Evolutionary conservation across 2,329 filamentous ascomycete genomes (phyloP).

Genomic region (Malbranchea zuffiana): DNA sequence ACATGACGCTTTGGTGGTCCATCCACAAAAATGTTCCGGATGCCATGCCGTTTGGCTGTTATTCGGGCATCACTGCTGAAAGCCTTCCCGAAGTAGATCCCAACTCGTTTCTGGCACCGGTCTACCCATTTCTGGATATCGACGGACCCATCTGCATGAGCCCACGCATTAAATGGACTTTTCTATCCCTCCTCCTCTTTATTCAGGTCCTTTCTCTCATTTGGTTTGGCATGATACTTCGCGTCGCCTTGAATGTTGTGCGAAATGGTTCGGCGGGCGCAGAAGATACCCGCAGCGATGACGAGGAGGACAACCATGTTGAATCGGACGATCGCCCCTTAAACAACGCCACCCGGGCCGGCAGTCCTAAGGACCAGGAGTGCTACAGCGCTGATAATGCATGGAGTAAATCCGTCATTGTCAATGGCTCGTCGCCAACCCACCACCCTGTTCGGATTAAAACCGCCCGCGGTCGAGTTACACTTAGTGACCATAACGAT

Average conservation of each 20-base stretch:
- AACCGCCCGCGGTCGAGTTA: conserved; percentile 29
- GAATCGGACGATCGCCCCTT: no score
- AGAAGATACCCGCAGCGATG: conserved; percentile 78
- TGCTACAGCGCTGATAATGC: conserved; percentile 20
- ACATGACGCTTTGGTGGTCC: conserved; percentile 70
- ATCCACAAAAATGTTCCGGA: conserved; percentile 56
- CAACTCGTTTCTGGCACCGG: conserved; percentile 48
- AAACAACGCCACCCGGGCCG: conserved; percentile 15
- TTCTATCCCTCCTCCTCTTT: conserved; percentile 63
- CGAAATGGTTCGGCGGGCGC: conserved; percentile 62
- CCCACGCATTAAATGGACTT: conserved; percentile 59
- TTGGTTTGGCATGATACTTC: conserved; percentile 84
- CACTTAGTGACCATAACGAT: conserved; percentile 31
- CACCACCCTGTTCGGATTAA: conserved; percentile 19
- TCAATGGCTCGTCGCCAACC: conserved; percentile 24
- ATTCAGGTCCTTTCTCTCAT: conserved; percentile 70
- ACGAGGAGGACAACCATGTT: conserved; percentile 50
- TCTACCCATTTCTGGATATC: conserved; percentile 62
- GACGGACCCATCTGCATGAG: conserved; percentile 73
- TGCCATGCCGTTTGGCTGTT: conserved; percentile 60
- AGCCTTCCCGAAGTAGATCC: conserved; percentile 25
- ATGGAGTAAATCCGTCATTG: conserved; percentile 22
- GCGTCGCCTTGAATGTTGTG: conserved; percentile 70
- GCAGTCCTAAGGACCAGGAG: conserved; percentile 20
- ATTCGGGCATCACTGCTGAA: conserved; percentile 38